Base-by-base conservation (phyloP, 1,139 yeast genomes). In the Hansenula sp. region DNA sequence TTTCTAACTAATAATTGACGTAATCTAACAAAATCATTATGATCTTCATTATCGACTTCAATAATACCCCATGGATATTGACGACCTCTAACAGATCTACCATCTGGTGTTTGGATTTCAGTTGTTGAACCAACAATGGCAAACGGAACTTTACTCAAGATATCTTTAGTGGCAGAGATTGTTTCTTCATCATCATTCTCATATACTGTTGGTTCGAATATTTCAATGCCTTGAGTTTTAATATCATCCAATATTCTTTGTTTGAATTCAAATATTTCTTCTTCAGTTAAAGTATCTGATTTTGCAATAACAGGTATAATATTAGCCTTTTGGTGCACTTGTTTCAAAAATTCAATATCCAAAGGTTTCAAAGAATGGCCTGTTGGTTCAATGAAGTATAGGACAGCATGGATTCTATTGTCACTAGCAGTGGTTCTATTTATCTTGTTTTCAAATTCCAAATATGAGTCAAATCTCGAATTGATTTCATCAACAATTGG, bases 31-130 rank as follows among this genome's bases (percentile, higher is more conserved):
- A 94, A 94, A 69, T 94, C 99, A 65, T 93, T 87, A 65, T 94
- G 98, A 43, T 81, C 81, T 67, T 89, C 95, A 65, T 93, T 93
- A 65, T 91, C 98, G 52, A 94, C 95, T 68, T 93, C 98, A 61
- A 93, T 86, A 21, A 86, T 75, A 53, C 99, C 99, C 99, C 99
- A 94, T 50, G 99, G 99, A 66, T 94, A 94, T 54, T 77, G 71
- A 70, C 99, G 87, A 53, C 97, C 98, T 63, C 98, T 84, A 39
- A 90, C 96, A 35, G 71, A 62, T 62, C 85, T 76, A 41, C 98
- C 98, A 58, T 85, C 90, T 29, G 76, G 59, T 41, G 87, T 81
- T 57, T 76, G 76, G 33, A 91, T 89, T 53, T 80, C 83, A 49
- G 74, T 72, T 28, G 93, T 87, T 19, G 97, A 89, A 28, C 98